Conservation (phyloP, 352 stramenopile species). For the Pythium periplocum region DNA sequence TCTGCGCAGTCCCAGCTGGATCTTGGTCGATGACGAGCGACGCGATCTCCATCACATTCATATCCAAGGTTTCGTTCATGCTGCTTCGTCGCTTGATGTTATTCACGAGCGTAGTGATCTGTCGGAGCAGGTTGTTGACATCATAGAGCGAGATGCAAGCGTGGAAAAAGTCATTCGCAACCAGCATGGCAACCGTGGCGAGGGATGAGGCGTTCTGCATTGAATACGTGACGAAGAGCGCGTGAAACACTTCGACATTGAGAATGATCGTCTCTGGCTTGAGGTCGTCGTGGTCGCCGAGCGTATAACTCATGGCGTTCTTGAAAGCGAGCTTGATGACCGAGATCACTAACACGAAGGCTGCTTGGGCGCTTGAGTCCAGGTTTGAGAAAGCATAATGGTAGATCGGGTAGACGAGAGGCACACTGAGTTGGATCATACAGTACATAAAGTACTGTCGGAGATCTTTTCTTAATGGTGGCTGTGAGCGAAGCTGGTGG, state of each 20-base stretch:
- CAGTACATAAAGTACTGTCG: too few relatives aligned
- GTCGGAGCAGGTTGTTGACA: too few relatives aligned
- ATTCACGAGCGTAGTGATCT: too few relatives aligned
- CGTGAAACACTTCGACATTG: conserved; percentile 14
- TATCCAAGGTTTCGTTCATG: too few relatives aligned
- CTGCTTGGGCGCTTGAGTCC: conserved; percentile 9
- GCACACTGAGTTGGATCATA: too few relatives aligned
- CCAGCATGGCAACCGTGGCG: background rate
- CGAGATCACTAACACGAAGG: conserved; percentile 8
- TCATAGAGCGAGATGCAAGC: background rate
- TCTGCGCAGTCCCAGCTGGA: too few relatives aligned
- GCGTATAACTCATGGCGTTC: conserved; percentile 6
- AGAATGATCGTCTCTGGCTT: conserved; percentile 9
- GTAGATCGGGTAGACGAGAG: conserved; percentile 24
- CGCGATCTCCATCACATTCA: too few relatives aligned
- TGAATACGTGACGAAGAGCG: conserved; percentile 5
- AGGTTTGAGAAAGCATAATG: conserved; percentile 12
- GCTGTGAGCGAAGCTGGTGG: too few relatives aligned
- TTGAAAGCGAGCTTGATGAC: conserved; percentile 19
- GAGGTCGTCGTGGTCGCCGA: conserved; percentile 9
- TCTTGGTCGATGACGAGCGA: too few relatives aligned
- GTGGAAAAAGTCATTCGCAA: background rate
- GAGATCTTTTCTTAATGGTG: too few relatives aligned
- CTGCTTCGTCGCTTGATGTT: too few relatives aligned
- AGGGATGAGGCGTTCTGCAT: conserved; percentile 4